Evolutionary conservation across 148 eudicot species (phyloP).

Genomic region (Polygonum aviculare): DNA sequence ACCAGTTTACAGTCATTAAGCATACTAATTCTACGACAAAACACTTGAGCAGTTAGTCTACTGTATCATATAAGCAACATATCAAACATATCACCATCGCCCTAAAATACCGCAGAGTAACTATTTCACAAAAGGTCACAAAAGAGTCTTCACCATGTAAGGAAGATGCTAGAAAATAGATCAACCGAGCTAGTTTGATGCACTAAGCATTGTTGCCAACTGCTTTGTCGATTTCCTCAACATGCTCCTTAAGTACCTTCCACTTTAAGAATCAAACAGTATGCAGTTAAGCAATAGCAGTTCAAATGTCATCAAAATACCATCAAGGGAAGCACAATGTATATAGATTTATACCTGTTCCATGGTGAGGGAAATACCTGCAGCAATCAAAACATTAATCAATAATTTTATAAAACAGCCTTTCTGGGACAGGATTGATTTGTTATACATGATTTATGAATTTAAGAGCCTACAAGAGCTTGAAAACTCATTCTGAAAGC

Average conservation of each 20-base stretch:
- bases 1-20: neutral
- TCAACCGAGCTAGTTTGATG: neutral
- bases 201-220: neutral
- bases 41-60: neutral
- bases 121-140: neutral
- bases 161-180: neutral
- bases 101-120: neutral
- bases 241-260: constrained; percentile 7
- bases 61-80: neutral
- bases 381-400: neutral
- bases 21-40: neutral
- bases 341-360: constrained; percentile 2
- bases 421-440: neutral
- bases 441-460: neutral
- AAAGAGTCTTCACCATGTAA: neutral
- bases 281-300: neutral
- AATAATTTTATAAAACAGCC: neutral
- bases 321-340: neutral
- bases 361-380: constrained; percentile 4
- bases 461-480: neutral
- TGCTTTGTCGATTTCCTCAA: neutral
- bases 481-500: neutral
- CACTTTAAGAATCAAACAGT: neutral
- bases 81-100: neutral
- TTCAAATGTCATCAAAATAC: neutral